Conservation (phyloP, 805 yeast species). For the Scheffersomyces stipitis region DNA sequence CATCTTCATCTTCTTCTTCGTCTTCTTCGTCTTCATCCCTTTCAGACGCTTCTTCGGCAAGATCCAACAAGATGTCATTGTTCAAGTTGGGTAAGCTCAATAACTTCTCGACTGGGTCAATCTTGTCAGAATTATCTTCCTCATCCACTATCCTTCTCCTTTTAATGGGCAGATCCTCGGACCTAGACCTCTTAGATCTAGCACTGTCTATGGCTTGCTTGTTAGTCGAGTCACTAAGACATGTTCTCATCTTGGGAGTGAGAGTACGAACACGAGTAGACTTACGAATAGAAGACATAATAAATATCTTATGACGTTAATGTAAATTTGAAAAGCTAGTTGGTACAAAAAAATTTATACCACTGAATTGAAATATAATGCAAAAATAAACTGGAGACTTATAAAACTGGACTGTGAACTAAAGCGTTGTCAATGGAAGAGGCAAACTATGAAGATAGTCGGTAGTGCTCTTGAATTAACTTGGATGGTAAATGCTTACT, state of each 20-base stretch:
- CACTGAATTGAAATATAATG: no score
- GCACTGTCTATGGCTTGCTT: conserved; percentile 8
- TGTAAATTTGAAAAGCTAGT: no score
- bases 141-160: conserved; percentile 2
- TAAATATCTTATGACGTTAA: no score
- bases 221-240: conserved; percentile 8
- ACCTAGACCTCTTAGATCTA: conserved; percentile 1
- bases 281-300: conserved; percentile 25
- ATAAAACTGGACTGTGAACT: no score
- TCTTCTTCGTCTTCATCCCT: conserved; percentile 6
- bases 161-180: not conserved
- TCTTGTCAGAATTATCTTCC: conserved; percentile 24
- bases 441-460: no score
- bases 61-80: conserved; percentile 29
- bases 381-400: no score
- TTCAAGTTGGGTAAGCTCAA: conserved; percentile 33
- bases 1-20: not conserved
- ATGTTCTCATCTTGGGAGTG: conserved; percentile 18
- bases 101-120: conserved; percentile 45
- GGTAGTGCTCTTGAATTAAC: no score
- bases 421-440: no score
- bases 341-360: no score
- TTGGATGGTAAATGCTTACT: no score
- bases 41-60: conserved; percentile 13
- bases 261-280: conserved; percentile 27